phyloP scores from a whole-genome alignment of 2,329 filamentous ascomycete species.

The Ascochyta fabae region DNA sequence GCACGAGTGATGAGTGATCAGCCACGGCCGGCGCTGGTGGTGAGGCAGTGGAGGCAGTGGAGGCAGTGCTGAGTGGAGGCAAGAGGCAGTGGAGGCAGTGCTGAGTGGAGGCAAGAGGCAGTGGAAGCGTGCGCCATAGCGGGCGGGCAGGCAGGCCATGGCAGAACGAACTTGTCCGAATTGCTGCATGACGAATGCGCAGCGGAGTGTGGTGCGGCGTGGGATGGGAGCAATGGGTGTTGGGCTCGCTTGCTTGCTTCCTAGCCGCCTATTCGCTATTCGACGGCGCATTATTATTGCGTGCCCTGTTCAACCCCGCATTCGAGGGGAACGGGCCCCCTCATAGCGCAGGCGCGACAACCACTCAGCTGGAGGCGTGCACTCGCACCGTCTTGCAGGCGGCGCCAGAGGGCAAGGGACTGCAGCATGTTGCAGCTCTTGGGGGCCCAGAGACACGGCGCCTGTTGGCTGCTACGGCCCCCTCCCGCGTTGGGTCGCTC shows the following conservation, averaged over 20 bases:
- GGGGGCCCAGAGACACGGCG: constrained; percentile 24
- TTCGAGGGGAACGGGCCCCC: constrained; percentile 12
- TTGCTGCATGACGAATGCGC: constrained; percentile 25
- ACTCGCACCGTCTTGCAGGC: neutral
- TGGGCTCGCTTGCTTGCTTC: neutral
- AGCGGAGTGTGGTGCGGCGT: neutral
- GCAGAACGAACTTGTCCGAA: constrained; percentile 15
- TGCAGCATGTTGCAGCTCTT: constrained; percentile 8
- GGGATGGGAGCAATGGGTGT: too few species aligned
- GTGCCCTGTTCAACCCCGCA: constrained; percentile 11
- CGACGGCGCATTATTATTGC: constrained; percentile 1
- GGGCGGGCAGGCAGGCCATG: constrained; percentile 14
- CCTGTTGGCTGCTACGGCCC: constrained; percentile 24
- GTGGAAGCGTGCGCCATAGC: constrained; percentile 26
- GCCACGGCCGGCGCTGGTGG: constrained; percentile 6
- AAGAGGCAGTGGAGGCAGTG: neutral
- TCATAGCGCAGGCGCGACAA: constrained; percentile 23
- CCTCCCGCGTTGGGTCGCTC: constrained; percentile 20
- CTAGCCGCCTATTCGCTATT: constrained; percentile 16
- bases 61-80: too few species aligned
- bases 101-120: too few species aligned
- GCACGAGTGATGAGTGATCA: constrained; percentile 5
- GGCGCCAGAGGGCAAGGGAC: constrained; percentile 21
- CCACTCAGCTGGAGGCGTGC: constrained; percentile 19
- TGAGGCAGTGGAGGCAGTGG: neutral